Base-by-base conservation (phyloP, 2,329 filamentous ascomycete species). In the Pseudogymnoascus sp. region DNA sequence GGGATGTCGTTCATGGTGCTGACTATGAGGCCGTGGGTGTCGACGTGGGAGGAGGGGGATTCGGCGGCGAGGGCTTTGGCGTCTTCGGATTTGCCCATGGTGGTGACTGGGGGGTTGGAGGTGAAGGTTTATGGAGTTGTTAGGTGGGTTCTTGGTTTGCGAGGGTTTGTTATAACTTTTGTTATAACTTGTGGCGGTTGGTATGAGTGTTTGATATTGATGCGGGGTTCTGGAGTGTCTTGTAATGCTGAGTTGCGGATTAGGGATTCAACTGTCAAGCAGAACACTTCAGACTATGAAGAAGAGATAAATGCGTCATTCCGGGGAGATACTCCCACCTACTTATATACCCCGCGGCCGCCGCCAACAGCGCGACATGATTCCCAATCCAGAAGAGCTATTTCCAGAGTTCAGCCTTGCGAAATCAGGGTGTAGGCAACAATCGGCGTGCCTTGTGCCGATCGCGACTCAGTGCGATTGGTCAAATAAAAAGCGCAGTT, bases 1-100 rank as follows among this genome's bases (percentile, higher is more conserved):
- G 84, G 84, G 21, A 87, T 74, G 69, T 87, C 84, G 73, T 82
- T 84, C 83, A 86, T 87, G 62, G 84, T 87, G 0, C 82, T 82
- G 0, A 83, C 86, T 66, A 87, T 81, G 62, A 87, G 78, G 38
- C 84, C 84, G 59, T 82, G 79, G 6, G 84, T 87, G 69, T 87
- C 84, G 40, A 82, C 82, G 73, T 84, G 85, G 75, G 82, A 85
- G 72, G 62, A 64, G 42, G 28, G 23, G 21, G 38, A 16, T 36
- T 53, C 60, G 60, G 8, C 3, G 50, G 50, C 50, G 25, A 56
- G 50, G 28, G 50, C 50, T 10, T 56, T 56, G 50, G 50, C 50
- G n/a, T 56, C 50, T 12, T 56, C 50, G 38, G 18, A 46, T 31
- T 6, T 25, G 16, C 10, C 14, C 59, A 53, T 31, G 74, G 78